These are phyloP conservation scores for Gossypium gossypioides DNA, from an alignment of 441 rosid species.

Conservation along the genomic window DNA sequence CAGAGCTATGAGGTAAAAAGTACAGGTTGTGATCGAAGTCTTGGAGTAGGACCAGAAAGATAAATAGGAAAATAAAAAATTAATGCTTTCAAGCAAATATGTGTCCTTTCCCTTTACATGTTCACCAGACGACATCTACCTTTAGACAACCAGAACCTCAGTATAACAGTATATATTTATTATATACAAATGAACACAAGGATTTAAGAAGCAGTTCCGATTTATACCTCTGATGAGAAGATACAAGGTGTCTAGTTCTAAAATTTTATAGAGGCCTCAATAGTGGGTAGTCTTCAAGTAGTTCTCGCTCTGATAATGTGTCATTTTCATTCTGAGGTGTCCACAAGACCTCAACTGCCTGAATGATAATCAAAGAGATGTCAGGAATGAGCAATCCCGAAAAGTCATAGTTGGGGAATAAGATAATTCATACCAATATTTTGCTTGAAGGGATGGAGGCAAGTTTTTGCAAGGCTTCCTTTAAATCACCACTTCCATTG, in stretches of 20 bases:
- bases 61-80: neutral
- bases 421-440: conserved; percentile 44
- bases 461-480: conserved; percentile 71
- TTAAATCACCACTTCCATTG: conserved; percentile 59
- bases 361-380: conserved; percentile 16
- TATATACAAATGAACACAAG: conserved; percentile 24
- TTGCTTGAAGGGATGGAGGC: conserved; percentile 62
- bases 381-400: conserved; percentile 1
- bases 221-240: conserved; percentile 15
- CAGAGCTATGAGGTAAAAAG: neutral
- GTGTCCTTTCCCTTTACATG: neutral
- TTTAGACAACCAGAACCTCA: neutral
- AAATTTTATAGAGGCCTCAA: conserved; percentile 57
- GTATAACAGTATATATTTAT: neutral
- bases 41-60: neutral
- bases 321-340: conserved; percentile 81
- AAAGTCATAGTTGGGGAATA: neutral
- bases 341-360: conserved; percentile 93
- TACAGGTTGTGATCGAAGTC: neutral
- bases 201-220: conserved; percentile 1
- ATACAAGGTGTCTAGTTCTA: neutral
- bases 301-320: conserved; percentile 56
- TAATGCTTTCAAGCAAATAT: neutral
- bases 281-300: conserved; percentile 86
- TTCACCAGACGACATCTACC: neutral